Percentiles rank a stretch among this genome's conserved stretches.
Conservation (phyloP, 2,329 filamentous ascomycete genomes). For the Penicillium nordicum region DNA sequence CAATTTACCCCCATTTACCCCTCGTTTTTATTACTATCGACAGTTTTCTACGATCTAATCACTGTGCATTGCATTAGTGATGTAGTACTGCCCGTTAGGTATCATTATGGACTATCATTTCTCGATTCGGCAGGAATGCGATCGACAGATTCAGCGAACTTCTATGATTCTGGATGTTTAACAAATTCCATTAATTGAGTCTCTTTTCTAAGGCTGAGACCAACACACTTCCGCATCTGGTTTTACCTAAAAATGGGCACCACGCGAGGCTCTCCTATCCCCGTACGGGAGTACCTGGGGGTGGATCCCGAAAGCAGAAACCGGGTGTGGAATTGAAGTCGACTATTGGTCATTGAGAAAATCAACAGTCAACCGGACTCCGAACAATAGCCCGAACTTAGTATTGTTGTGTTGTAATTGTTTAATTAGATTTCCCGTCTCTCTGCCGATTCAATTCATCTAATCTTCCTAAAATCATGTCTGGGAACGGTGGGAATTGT, state of each 20-base stretch:
- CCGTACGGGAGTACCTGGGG: background rate
- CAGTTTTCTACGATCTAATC: background rate
- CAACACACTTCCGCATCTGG: slow-evolving; percentile 5
- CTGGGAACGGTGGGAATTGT: background rate
- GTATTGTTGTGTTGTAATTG: slow-evolving; percentile 8
- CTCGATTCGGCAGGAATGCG: background rate
- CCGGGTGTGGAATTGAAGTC: background rate
- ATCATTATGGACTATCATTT: background rate
- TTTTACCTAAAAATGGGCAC: slow-evolving; percentile 10
- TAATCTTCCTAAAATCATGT: background rate
- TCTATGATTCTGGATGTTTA: background rate
- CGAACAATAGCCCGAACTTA: slow-evolving; percentile 11
- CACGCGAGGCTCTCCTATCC: background rate
- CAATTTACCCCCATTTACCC: background rate
- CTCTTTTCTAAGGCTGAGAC: background rate
- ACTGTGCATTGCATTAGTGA: slow-evolving; percentile 7
- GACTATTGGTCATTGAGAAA: background rate
- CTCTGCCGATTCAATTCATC: background rate
- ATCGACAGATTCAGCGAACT: background rate
- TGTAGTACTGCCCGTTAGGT: background rate
- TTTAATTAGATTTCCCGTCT: background rate
- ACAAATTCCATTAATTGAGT: background rate
- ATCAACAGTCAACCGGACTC: background rate
- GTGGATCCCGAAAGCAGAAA: background rate
- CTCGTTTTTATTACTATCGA: background rate